Conservation (phyloP, 2,329 filamentous ascomycete genomes). For the Penicillium polonicum region DNA sequence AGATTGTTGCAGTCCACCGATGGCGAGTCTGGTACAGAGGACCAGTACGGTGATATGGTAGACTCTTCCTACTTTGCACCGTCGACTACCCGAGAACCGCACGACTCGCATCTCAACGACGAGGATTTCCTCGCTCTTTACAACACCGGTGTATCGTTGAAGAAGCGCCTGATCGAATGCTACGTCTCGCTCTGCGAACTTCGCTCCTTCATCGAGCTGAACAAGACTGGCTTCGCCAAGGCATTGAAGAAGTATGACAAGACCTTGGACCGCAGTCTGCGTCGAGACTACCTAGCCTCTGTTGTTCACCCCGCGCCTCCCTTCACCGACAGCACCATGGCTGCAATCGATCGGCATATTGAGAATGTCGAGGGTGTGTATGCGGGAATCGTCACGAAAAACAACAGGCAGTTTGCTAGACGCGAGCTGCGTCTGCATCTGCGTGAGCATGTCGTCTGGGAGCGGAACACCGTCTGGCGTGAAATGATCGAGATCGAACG, state of each 20-base stretch:
- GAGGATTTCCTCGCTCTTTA: conserved; percentile 66
- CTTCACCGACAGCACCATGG: conserved; percentile 72
- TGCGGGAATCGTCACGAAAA: conserved; percentile 75
- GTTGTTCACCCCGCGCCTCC: conserved; percentile 77
- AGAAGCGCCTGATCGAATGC: conserved; percentile 82
- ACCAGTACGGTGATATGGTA: conserved; percentile 34
- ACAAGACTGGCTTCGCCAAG: conserved; percentile 94
- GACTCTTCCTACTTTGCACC: conserved; percentile 36
- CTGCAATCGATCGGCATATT: conserved; percentile 69
- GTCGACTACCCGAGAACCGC: conserved; percentile 31
- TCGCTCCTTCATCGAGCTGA: conserved; percentile 93
- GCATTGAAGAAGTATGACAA: conserved; percentile 99
- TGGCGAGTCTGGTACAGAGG: conserved; percentile 30
- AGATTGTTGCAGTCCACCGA: conserved; percentile 26
- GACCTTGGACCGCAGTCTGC: conserved; percentile 79
- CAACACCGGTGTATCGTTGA: conserved; percentile 76
- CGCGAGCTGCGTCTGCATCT: conserved; percentile 87
- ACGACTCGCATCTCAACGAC: conserved; percentile 76
- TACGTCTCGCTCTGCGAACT: conserved; percentile 94
- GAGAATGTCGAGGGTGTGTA: conserved; percentile 74
- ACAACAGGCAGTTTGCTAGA: conserved; percentile 72
- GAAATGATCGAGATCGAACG: conserved; percentile 98
- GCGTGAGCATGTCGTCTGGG: conserved; percentile 96
- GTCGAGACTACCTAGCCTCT: conserved; percentile 70
- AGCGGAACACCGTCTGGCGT: conserved; percentile 96